Evolutionary conservation across 371 early-diverging fungal species (phyloP), one percentile per base, ranked within the genome.

Genomic region (Saksenaea oblongispora): DNA sequence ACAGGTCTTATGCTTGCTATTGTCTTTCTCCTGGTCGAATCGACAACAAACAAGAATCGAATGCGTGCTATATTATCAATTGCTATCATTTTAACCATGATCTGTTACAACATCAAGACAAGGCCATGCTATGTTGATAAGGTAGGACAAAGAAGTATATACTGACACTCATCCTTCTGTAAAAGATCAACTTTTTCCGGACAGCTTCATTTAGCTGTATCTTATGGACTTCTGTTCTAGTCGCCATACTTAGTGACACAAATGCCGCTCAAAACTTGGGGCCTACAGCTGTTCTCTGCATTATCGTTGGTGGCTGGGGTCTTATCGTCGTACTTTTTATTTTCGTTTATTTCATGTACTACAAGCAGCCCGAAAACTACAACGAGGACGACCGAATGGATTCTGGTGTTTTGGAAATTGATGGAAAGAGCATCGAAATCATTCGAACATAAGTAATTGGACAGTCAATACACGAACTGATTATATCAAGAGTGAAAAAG

Each of bases 111-210:
- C 26, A 85, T 87, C 54, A 81, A 80, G 28, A 79, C 79, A 60
- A 73, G 74, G 18, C 87, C 85, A 0, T 87, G 87, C 27, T 87
- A 87, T 62, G 84, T 85, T 31, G 79, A 85, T 63, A 84, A 85
- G 63, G 79, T 79, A 76, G 41, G 17, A 17, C 15, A 9, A 34
- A 13, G 15, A 22, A 22, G 14, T n/a, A 9, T 24, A 15, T 10
- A 26, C 14, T 15, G 36, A 10, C 7, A 31, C 17, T 24, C 13
- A 61, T n/a, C 7, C 3, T 44, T 27, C 53, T 15, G 26, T 17
- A 37, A 15, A n/a, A 79, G 78, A 75, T 87, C 67, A 87, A 87
- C 35, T 85, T 83, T 37, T 84, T 84, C 65, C 75, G 85, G 24
- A 83, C 85, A 8, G 82, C 78, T 4, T 87, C 85, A 1, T 85